A percentile compares a stretch with the other conserved stretches of the same genome.
Evolutionary conservation across 352 stramenopile genomes (phyloP).

Genomic region (Globisporangium ultimum): DNA sequence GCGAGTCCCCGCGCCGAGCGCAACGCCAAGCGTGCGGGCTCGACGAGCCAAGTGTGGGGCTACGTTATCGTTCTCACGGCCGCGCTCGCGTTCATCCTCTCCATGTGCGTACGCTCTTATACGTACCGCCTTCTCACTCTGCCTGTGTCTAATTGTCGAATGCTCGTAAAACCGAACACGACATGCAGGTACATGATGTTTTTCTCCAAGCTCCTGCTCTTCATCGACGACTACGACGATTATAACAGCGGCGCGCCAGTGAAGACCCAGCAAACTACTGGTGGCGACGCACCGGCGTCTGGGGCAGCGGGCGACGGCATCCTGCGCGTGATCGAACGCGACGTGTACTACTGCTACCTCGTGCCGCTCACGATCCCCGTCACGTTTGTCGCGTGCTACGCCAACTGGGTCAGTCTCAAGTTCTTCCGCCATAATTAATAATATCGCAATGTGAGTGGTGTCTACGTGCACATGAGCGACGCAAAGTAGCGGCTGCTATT

Average conservation of each 20-base stretch:
- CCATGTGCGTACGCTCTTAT: slow-evolving; percentile 42
- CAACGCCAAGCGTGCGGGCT: slow-evolving; percentile 43
- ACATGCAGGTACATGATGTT: slow-evolving; percentile 64
- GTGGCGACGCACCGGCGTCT: not conserved
- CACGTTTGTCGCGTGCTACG: slow-evolving; percentile 72
- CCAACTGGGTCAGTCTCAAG: slow-evolving; percentile 84
- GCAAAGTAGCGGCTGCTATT: no score
- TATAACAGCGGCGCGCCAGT: no score
- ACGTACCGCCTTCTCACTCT: not conserved
- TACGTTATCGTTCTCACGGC: slow-evolving; percentile 68
- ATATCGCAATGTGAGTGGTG: no score
- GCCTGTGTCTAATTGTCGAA: not conserved
- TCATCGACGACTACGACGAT: slow-evolving; percentile 13
- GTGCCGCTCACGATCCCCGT: slow-evolving; percentile 75
- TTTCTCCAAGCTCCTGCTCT: slow-evolving; percentile 55
- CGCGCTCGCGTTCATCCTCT: slow-evolving; percentile 45
- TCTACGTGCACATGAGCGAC: no score
- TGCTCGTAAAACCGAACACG: no score
- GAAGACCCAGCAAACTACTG: no score
- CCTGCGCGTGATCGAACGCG: slow-evolving; percentile 43
- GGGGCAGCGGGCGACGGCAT: slow-evolving; percentile 15
- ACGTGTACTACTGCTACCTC: slow-evolving; percentile 82
- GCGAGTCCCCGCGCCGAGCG: no score
- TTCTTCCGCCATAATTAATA: slow-evolving; percentile 81
- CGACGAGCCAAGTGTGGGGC: slow-evolving; percentile 74